Base-by-base conservation (phyloP, 352 stramenopile genomes). In the Globisporangium polare region DNA sequence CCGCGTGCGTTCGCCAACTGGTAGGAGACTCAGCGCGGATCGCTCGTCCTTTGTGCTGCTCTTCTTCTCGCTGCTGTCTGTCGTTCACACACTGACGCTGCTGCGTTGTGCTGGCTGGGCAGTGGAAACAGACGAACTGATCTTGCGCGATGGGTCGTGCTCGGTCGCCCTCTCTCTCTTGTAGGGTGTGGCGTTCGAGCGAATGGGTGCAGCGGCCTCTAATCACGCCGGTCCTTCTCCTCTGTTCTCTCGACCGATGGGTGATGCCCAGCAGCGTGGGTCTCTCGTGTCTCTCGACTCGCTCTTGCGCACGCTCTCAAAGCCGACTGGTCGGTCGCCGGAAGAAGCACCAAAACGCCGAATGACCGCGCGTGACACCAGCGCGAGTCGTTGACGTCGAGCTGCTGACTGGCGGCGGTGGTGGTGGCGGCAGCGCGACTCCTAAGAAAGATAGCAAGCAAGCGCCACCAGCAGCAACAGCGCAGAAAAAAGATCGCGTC, bases 281-380 rank as follows among this genome's bases (percentile, higher is more conserved):
- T 6, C 5, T 27, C 43, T 50, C 43, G 18, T 27, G 43, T 50
- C 43, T 29, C 20, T 24, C n/a, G n/a, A n/a, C n/a, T n/a, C n/a
- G n/a, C n/a, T n/a, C n/a, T 22, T 24, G 39, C 7, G 1, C 15
- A 22, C 33, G 18, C 12, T 15, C 37, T 43, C 12, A 5, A n/a
- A n/a, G n/a, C 29, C 29, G 29, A 33, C 29, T 7, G n/a, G 6
- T 13, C 43, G 9, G 29, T 46, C 41, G 41, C 37, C 15, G 41
- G 12, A 22, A 46, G 41, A 46, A 3, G 18, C 41, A 3, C 15
- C 13, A 50, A 24, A 50, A 50, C 20, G 43, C 43, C 18, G 20
- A 50, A 50, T 50, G 43, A 22, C 43, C 43, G 43, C 20, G 43
- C 12, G 43, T 50, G 43, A n/a, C 43, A 24, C 43, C n/a, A 50